Conservation (phyloP, 495 filamentous ascomycete species). For the Sordaria brevicollis region DNA sequence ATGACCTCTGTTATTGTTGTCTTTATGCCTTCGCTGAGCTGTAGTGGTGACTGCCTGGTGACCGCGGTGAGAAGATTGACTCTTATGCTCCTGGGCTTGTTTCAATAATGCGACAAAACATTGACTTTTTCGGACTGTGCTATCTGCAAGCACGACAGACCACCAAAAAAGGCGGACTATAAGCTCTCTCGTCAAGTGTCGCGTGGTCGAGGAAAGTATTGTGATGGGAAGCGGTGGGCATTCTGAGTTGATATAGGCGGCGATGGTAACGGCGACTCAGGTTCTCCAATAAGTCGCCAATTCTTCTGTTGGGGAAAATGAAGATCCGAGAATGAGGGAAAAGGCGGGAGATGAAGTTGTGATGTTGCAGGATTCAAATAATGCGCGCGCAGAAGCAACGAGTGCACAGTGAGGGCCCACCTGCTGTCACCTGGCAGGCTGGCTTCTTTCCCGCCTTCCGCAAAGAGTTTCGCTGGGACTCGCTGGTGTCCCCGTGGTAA, state of each 20-base stretch:
- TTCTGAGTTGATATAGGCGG: background rate
- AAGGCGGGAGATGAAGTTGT: background rate
- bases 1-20: background rate
- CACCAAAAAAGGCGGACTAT: background rate
- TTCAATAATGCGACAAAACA: background rate
- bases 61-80: background rate
- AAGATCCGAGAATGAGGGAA: background rate
- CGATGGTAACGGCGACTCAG: background rate
- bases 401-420: background rate
- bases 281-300: background rate
- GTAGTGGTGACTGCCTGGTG: background rate
- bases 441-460: background rate
- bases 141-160: background rate
- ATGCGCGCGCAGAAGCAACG: background rate
- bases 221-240: background rate
- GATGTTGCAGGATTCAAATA: background rate
- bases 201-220: background rate
- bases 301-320: background rate
- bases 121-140: background rate
- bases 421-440: background rate
- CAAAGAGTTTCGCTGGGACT: background rate
- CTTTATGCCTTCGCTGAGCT: background rate
- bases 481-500: too few relatives aligned
- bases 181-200: background rate
- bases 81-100: background rate